Percentiles rank a stretch among this genome's conserved stretches.
These are phyloP conservation scores for Podospora bellae-mahoneyi DNA, from an alignment of 495 filamentous ascomycete genomes.

Conservation along the genomic window DNA sequence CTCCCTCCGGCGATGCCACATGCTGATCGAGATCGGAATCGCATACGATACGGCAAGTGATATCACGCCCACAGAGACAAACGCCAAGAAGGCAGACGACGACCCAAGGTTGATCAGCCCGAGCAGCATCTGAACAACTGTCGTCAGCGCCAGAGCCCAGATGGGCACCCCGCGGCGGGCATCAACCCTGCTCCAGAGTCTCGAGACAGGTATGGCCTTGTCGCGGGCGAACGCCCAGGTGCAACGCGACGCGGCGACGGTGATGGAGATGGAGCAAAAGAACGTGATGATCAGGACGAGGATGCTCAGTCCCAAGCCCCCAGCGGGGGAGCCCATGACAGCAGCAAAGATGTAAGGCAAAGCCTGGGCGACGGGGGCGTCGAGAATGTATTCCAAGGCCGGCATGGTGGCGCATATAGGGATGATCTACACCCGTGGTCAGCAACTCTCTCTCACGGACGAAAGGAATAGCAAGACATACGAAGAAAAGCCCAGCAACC, in stretches of 20 bases:
- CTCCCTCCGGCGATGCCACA: slow-evolving; percentile 36
- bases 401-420: slow-evolving; percentile 63
- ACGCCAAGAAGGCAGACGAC: slow-evolving; percentile 59
- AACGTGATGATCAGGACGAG: slow-evolving; percentile 66
- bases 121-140: slow-evolving; percentile 55
- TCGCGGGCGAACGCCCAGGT: slow-evolving; percentile 62
- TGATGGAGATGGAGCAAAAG: slow-evolving; percentile 57
- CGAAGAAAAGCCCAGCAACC: slow-evolving; percentile 57
- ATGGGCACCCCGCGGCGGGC: slow-evolving; percentile 49
- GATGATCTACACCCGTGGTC: slow-evolving; percentile 36
- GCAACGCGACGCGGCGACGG: slow-evolving; percentile 58
- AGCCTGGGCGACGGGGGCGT: slow-evolving; percentile 56
- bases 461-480: slow-evolving; percentile 29
- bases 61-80: slow-evolving; percentile 62
- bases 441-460: background rate
- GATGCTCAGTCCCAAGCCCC: slow-evolving; percentile 70
- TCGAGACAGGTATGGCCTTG: slow-evolving; percentile 64
- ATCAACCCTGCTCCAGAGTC: slow-evolving; percentile 60
- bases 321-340: slow-evolving; percentile 56
- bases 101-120: slow-evolving; percentile 59
- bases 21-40: slow-evolving; percentile 53
- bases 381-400: slow-evolving; percentile 46
- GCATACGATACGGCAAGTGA: slow-evolving; percentile 63
- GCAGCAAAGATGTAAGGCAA: slow-evolving; percentile 56
- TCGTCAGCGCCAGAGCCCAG: slow-evolving; percentile 55